Evolutionary conservation across 768 basidiomycete species (phyloP), one percentile per base, ranked within the genome.

Genomic region (Agrocybe praecox): DNA sequence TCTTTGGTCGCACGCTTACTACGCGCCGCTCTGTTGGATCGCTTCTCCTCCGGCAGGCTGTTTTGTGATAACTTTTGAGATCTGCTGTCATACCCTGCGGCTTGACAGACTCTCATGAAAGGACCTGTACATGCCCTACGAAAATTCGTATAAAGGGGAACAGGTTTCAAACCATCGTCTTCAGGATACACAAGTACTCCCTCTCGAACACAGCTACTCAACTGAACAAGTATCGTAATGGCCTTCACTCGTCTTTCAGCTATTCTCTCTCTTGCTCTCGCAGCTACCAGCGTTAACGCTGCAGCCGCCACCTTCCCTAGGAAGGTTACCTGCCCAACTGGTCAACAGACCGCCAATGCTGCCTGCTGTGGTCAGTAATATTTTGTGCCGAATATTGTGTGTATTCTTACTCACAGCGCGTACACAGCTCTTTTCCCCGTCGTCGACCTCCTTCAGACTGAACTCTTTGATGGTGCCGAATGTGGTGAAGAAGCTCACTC

Each of bases 401-500:
- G 45, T 18, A 12, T 32, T 53, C 15, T 15, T 15, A 17, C n/a
- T 7, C 21, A 49, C 26, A 29, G 26, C 4, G 4, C 4, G 26
- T 29, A 11, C 24, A 3, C 42, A 60, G 63, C 59, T 17, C 51
- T 65, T 29, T 62, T 63, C 63, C 63, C 63, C 18, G 48, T 62
- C 29, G 63, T 40, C 14, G 57, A 70, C 62, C 59, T 71, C 50
- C 51, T 73, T 22, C 71, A 72, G 53, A 52, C 60, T 33, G 64
- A 63, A 40, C 63, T 73, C 33, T 72, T 72, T 58, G 68, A 72
- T 23, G 59, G 62, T 26, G 65, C 36, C 14, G 6, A 40, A 53
- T 74, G 73, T 52, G 70, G 72, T 26, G 70, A 73, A 54, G 65
- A 69, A 44, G 61, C 59, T 43, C 64, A 64, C 49, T 56, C 59